Evolutionary conservation across 176 grass and related monocot genomes (phyloP).

Genomic region (Saccharum officinarum): DNA sequence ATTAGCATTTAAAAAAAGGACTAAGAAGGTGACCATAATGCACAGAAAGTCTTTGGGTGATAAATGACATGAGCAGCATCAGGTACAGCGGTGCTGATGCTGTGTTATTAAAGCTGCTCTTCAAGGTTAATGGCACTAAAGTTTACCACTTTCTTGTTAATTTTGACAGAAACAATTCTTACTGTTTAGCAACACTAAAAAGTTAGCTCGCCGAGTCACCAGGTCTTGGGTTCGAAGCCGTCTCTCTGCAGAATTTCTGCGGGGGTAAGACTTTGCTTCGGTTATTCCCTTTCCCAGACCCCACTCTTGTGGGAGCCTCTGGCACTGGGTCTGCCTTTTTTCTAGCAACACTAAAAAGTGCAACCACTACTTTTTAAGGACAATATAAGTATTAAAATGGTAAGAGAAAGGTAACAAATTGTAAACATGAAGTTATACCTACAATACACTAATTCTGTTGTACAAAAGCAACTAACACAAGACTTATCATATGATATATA

Average conservation of each 20-base stretch:
- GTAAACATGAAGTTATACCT: slow-evolving; percentile 11
- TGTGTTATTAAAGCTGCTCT: background rate
- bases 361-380: slow-evolving; percentile 5
- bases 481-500: slow-evolving; percentile 19
- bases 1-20: slow-evolving; percentile 29
- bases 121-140: background rate
- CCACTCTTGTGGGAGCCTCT: too few species aligned
- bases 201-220: too few species aligned
- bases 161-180: background rate
- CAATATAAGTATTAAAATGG: background rate
- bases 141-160: background rate
- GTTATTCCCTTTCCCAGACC: too few species aligned
- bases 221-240: too few species aligned
- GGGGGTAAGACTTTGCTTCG: too few species aligned
- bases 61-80: background rate
- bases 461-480: slow-evolving; percentile 14
- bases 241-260: too few species aligned
- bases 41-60: background rate
- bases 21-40: slow-evolving; percentile 24
- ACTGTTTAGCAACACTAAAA: slow-evolving; percentile 19
- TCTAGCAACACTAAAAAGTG: too few species aligned
- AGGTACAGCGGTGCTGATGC: background rate
- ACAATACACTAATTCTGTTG: background rate
- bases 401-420: background rate
- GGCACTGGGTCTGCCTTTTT: too few species aligned